These are phyloP conservation scores for Fusarium caatingaense DNA, from an alignment of 2,329 filamentous ascomycete species.

Conservation along the genomic window DNA sequence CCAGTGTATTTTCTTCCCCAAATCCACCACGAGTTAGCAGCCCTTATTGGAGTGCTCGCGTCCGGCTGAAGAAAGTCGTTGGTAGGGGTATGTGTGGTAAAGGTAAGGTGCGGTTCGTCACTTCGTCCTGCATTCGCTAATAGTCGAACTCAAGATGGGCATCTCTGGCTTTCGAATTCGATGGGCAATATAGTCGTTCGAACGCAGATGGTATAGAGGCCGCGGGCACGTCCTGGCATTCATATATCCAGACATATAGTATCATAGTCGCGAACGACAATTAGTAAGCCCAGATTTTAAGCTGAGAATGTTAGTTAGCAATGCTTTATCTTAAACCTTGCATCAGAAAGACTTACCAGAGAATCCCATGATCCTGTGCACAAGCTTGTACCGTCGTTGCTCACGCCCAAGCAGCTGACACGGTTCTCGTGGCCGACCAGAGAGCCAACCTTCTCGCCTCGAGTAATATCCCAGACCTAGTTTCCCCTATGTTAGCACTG, in stretches of 20 bases:
- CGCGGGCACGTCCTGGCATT: conserved; percentile 45
- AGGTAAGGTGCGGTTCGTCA: conserved; percentile 53
- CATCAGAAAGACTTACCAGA: conserved; percentile 73
- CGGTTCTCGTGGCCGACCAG: conserved; percentile 98
- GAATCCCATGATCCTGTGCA: conserved; percentile 99
- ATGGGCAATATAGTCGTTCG: conserved; percentile 48
- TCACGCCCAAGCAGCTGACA: conserved; percentile 97
- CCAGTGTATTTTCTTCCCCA: conserved; percentile 43
- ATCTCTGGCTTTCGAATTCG: conserved; percentile 47
- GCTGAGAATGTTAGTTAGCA: conserved; percentile 60
- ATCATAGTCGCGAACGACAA: conserved; percentile 42
- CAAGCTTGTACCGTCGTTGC: conserved; percentile 98
- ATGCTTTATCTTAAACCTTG: not conserved
- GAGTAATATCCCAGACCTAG: conserved; percentile 97
- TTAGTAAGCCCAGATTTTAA: conserved; percentile 90
- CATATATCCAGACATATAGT: conserved; percentile 47
- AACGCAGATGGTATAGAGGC: conserved; percentile 48
- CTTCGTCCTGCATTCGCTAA: conserved; percentile 55
- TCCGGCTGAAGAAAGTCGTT: conserved; percentile 43
- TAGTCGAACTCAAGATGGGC: conserved; percentile 50
- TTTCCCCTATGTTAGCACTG: conserved; percentile 18
- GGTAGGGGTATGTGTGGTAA: conserved; percentile 48
- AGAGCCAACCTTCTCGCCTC: conserved; percentile 96
- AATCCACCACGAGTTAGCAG: conserved; percentile 43
- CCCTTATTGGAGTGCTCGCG: conserved; percentile 38